Conservation (phyloP, 306 rosid species). For the Dalbergia cochinchinensis region DNA sequence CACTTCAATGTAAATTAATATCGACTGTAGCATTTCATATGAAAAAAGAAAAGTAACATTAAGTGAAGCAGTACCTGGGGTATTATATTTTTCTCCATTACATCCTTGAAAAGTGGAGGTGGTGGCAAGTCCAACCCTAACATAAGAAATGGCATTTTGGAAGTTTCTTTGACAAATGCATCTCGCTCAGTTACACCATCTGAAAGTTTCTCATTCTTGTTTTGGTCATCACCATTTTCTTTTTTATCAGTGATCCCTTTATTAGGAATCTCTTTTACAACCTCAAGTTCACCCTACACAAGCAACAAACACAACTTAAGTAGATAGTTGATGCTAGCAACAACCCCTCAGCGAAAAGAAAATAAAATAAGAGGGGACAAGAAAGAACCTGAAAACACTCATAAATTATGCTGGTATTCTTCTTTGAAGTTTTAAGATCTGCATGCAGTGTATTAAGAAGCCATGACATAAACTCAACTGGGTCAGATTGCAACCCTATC, state of each 20-base stretch:
- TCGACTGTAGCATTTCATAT: slow-evolving; percentile 22
- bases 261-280: slow-evolving; percentile 83
- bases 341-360: slow-evolving; percentile 35
- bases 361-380: slow-evolving; percentile 19
- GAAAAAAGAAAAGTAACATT: slow-evolving; percentile 23
- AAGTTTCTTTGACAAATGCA: slow-evolving; percentile 62
- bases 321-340: slow-evolving; percentile 39
- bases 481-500: slow-evolving; percentile 92
- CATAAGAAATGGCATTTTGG: slow-evolving; percentile 93
- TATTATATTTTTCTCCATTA: slow-evolving; percentile 98
- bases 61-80: slow-evolving; percentile 75
- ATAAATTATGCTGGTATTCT: slow-evolving; percentile 80
- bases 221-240: slow-evolving; percentile 62
- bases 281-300: slow-evolving; percentile 92
- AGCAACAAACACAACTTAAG: slow-evolving; percentile 24
- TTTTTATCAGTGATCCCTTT: slow-evolving; percentile 65
- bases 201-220: slow-evolving; percentile 45
- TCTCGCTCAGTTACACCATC: slow-evolving; percentile 63
- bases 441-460: slow-evolving; percentile 90
- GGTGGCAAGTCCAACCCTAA: slow-evolving; percentile 98
- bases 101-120: slow-evolving; percentile 96
- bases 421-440: slow-evolving; percentile 85
- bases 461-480: slow-evolving; percentile 98
- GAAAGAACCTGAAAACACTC: slow-evolving; percentile 88
- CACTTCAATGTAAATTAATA: background rate